Evolutionary conservation across 2,329 filamentous ascomycete species (phyloP).

Genomic region (Talaromyces marneffei): DNA sequence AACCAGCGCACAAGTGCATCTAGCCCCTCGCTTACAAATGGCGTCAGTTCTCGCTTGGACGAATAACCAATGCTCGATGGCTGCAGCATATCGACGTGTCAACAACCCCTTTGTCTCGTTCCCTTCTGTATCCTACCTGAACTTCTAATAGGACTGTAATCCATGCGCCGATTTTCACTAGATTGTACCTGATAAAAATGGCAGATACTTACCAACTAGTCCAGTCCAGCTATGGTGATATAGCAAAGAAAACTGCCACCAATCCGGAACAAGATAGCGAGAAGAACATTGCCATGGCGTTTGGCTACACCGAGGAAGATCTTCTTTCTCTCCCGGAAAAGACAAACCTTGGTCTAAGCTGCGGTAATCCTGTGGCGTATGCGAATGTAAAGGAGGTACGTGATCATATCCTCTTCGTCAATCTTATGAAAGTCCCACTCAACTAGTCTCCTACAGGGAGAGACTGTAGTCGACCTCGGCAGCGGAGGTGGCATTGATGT

Average conservation of each 20-base stretch:
- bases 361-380: constrained; percentile 49
- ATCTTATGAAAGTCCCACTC: not conserved
- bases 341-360: constrained; percentile 51
- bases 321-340: constrained; percentile 43
- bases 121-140: not conserved
- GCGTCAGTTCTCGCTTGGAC: not conserved
- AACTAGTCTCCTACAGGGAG: constrained; percentile 39
- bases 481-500: constrained; percentile 55
- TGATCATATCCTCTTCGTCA: not conserved
- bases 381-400: constrained; percentile 43
- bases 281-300: constrained; percentile 45
- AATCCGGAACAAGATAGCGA: constrained; percentile 31
- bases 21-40: not conserved
- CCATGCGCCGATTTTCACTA: no score
- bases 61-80: no score
- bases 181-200: not conserved
- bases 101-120: not conserved
- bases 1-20: not conserved
- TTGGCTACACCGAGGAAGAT: constrained; percentile 49
- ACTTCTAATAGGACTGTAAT: not conserved
- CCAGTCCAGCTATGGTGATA: constrained; percentile 5
- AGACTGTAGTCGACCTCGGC: constrained; percentile 54
- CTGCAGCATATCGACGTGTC: not conserved
- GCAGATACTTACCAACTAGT: constrained; percentile 2
- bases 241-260: constrained; percentile 19